A percentile compares a stretch with the other conserved stretches of the same genome.
Evolutionary conservation across 352 stramenopile genomes (phyloP).

Genomic region (Globisporangium mamillatum): DNA sequence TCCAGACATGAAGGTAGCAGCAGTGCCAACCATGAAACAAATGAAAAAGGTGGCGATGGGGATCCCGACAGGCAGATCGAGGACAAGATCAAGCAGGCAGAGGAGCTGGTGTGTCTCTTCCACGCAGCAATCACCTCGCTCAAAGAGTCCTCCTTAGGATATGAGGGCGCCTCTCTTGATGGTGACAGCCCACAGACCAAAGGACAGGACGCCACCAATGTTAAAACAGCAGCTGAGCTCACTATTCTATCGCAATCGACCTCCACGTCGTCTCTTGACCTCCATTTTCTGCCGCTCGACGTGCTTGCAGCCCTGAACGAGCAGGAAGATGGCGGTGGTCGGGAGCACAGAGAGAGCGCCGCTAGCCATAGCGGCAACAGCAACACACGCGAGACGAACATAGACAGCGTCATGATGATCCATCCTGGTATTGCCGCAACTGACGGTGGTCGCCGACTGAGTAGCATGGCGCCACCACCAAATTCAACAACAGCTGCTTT

Average conservation of each 20-base stretch:
- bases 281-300: slow-evolving; percentile 16
- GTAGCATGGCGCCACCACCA: not conserved
- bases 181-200: not conserved
- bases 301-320: slow-evolving; percentile 9
- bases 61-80: not conserved
- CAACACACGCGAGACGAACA: not conserved
- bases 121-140: slow-evolving; percentile 8
- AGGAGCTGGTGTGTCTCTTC: slow-evolving; percentile 6
- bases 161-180: not conserved
- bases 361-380: not conserved
- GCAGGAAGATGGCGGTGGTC: not conserved
- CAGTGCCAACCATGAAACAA: not conserved
- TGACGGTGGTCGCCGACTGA: not conserved
- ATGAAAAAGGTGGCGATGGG: not conserved
- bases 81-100: slow-evolving; percentile 12
- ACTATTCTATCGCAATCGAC: slow-evolving; percentile 12
- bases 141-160: not conserved
- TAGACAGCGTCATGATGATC: not conserved
- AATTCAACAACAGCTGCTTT: not conserved
- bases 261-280: slow-evolving; percentile 20
- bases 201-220: too few relatives aligned
- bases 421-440: not conserved
- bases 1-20: not conserved
- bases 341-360: not conserved
- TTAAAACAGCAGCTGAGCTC: not conserved